Conservation (phyloP, 176 grass and related monocot species). For the Avena atlantica region DNA sequence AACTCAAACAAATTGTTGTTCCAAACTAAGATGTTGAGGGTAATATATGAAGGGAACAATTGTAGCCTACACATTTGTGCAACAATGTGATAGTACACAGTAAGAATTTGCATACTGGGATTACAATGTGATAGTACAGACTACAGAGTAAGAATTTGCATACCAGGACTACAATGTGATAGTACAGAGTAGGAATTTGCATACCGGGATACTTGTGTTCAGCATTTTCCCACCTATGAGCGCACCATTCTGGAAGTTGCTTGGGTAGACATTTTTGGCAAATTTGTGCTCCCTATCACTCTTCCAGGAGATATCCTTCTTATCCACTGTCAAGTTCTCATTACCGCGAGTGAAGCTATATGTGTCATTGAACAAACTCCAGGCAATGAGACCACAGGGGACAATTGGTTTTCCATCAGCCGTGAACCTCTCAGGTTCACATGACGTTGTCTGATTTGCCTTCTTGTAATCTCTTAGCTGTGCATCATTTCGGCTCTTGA, state of each 20-base stretch:
- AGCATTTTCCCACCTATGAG: conserved; percentile 73
- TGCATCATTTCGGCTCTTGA: conserved; percentile 89
- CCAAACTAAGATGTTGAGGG: background rate
- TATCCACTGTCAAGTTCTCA: conserved; percentile 75
- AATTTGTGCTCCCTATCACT: conserved; percentile 99
- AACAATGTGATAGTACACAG: conserved; percentile 4
- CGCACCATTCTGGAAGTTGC: conserved; percentile 87
- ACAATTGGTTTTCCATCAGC: conserved; percentile 70
- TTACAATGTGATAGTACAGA: background rate
- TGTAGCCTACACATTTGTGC: conserved; percentile 16
- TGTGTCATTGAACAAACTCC: conserved; percentile 99
- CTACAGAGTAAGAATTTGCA: conserved; percentile 27
- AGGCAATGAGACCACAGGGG: conserved; percentile 95
- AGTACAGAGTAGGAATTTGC: conserved; percentile 23
- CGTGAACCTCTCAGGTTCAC: conserved; percentile 79
- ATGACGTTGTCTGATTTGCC: conserved; percentile 56
- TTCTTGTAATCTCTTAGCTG: conserved; percentile 61
- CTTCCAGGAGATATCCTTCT: conserved; percentile 94
- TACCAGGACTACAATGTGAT: conserved; percentile 49
- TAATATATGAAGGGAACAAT: conserved; percentile 11
- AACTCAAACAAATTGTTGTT: conserved; percentile 23
- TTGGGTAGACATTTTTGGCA: conserved; percentile 86
- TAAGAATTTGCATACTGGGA: conserved; percentile 60
- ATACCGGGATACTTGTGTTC: conserved; percentile 58
- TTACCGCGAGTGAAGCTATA: conserved; percentile 68